Percentiles rank a stretch among this genome's conserved stretches.
phyloP scores from a whole-genome alignment of 768 basidiomycete species.

The Agaricus bisporus region DNA sequence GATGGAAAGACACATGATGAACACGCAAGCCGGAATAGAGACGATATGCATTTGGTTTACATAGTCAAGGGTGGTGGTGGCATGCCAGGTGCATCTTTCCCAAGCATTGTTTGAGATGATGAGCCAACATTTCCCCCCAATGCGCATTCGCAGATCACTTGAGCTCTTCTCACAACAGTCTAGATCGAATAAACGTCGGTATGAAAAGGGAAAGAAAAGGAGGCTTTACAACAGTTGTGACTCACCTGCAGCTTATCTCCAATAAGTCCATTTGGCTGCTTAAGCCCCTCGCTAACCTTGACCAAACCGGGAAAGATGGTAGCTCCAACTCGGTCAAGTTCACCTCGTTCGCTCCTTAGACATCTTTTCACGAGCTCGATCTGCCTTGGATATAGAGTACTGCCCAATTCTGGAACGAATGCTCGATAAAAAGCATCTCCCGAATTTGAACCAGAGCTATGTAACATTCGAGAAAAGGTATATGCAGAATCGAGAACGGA shows the following conservation, averaged over 20 bases:
- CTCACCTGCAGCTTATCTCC: conserved; percentile 47
- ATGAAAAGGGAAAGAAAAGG: conserved; percentile 9
- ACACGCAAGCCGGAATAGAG: background rate
- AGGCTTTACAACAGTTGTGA: background rate
- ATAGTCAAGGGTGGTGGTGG: background rate
- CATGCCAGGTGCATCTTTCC: background rate
- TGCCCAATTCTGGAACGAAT: conserved; percentile 80
- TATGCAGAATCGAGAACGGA: conserved; percentile 70
- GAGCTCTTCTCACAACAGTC: conserved; percentile 76
- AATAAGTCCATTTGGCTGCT: conserved; percentile 26
- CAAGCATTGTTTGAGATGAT: conserved; percentile 12
- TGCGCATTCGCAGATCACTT: conserved; percentile 85
- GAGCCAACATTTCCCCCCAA: conserved; percentile 31
- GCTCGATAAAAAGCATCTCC: conserved; percentile 81
- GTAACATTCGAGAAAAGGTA: conserved; percentile 81
- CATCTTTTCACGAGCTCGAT: conserved; percentile 85
- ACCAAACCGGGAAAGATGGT: conserved; percentile 87
- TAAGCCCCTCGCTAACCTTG: conserved; percentile 53
- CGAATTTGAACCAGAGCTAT: conserved; percentile 53
- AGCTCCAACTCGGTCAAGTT: conserved; percentile 70
- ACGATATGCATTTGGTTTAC: background rate
- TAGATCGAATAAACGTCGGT: conserved; percentile 13
- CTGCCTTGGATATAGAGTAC: conserved; percentile 66
- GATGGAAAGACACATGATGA: no score
- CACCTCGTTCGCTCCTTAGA: conserved; percentile 66